Conservation (phyloP, 805 yeast species). For the Blastobotrys robertii region DNA sequence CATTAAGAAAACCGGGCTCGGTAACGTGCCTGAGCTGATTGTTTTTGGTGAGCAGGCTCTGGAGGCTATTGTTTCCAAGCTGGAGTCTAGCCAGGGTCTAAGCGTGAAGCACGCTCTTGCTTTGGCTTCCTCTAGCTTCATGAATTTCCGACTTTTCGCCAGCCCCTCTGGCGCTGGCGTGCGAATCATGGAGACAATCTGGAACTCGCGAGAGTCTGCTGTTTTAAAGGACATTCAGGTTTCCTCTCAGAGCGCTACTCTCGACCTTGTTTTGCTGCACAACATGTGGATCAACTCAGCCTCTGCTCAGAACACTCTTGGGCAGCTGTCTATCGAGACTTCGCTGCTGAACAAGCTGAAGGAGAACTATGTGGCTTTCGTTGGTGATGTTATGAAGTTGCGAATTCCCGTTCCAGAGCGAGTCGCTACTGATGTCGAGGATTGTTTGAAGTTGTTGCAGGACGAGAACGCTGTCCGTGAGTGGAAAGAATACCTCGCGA, state of each 20-base stretch:
- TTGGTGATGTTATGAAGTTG: constrained; percentile 8
- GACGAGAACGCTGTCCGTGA: constrained; percentile 1
- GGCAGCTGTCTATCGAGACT: constrained; percentile 13
- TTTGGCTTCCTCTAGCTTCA: constrained; percentile 11
- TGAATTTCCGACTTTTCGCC: constrained; percentile 11
- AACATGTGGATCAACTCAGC: constrained; percentile 10
- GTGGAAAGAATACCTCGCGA: constrained; percentile 4
- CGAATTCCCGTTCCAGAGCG: background rate
- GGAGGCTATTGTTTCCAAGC: constrained; percentile 2
- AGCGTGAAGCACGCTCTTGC: background rate
- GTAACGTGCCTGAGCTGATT: background rate
- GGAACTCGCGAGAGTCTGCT: constrained; percentile 14
- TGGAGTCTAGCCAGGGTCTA: constrained; percentile 5
- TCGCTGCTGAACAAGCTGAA: constrained; percentile 6
- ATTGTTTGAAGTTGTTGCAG: constrained; percentile 5
- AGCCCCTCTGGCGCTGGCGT: constrained; percentile 12
- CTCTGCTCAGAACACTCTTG: constrained; percentile 9
- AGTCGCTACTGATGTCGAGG: constrained; percentile 3
- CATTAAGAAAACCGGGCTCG: background rate
- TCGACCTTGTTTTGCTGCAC: constrained; percentile 12
- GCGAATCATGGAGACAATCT: constrained; percentile 14
- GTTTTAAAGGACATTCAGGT: constrained; percentile 6
- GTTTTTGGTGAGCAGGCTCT: constrained; percentile 8
- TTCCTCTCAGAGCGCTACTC: constrained; percentile 5
- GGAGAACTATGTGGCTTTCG: constrained; percentile 6